Evolutionary conservation across 2,329 filamentous ascomycete species (phyloP), one percentile per base, ranked within the genome.

Genomic region (Trichoderma afroharzianum): DNA sequence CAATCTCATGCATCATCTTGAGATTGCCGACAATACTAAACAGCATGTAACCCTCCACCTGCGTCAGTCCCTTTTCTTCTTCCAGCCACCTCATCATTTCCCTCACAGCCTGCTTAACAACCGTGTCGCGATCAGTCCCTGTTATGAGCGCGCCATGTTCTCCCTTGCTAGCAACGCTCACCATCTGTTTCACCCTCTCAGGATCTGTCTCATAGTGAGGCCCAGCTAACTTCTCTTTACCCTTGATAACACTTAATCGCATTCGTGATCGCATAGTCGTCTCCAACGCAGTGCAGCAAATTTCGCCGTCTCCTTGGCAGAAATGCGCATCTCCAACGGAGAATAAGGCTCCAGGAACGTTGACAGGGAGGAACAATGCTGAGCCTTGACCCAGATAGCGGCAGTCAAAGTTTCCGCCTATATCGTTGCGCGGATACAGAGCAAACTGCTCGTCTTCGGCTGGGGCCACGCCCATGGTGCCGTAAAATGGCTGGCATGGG

Each of bases 231-330:
- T 82, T 86, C 14, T 79, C 75, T 74, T 82, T 84, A 63, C 80
- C 79, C 76, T 85, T 86, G 70, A 83, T 80, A 7, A 87, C 78
- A 3, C 82, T 84, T 43, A 88, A 80, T n/a, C 83, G 81, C 39
- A 88, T 74, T 0, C 81, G 82, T 0, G 85, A 86, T 71, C 79
- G 82, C 78, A 87, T 84, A 1, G 85, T 82, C 30, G 85, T 87
- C 79, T 88, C 86, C 74, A 88, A 86, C 7, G 86, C 86, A n/a
- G 85, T 86, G 6, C 86, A 85, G 73, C 85, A 87, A 26, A 88
- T 83, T 74, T 88, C 86, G 4, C 86, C 86, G 72, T 87, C 85
- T 3, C 86, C 86, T 74, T 88, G 86, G 0, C 85, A 85, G 3
- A 85, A 85, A 76, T 88, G 86, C 0, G 85, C 86, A 74, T 88